A percentile compares a stretch with the other conserved stretches of the same genome.
Evolutionary conservation across 345 rosid species (phyloP).

Genomic region (Euphorbia pulcherrima): DNA sequence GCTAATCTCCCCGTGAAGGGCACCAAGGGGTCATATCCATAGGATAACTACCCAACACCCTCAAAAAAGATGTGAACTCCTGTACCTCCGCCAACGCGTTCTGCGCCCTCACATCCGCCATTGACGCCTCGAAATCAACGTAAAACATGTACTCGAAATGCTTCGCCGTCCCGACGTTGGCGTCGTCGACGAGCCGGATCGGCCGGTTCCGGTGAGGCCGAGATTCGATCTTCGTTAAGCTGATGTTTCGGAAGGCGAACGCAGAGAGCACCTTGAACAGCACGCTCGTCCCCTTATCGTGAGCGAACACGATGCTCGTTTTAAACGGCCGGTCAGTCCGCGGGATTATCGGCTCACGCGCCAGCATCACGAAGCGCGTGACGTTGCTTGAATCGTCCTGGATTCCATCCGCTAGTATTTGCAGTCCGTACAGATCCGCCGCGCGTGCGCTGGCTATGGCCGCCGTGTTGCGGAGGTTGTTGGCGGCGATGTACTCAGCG

Average conservation of each 20-base stretch:
- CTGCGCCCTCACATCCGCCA: slow-evolving; percentile 92
- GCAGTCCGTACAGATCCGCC: slow-evolving; percentile 76
- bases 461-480: slow-evolving; percentile 72
- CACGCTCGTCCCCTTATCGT: slow-evolving; percentile 86
- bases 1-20: slow-evolving; percentile 45
- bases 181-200: slow-evolving; percentile 70
- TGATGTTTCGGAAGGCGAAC: slow-evolving; percentile 87
- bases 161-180: slow-evolving; percentile 69
- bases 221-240: slow-evolving; percentile 86
- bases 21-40: slow-evolving; percentile 99
- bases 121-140: slow-evolving; percentile 89
- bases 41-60: slow-evolving; percentile 96
- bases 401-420: slow-evolving; percentile 75
- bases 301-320: slow-evolving; percentile 96
- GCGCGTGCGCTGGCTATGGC: slow-evolving; percentile 95
- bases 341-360: slow-evolving; percentile 94
- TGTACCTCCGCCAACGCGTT: slow-evolving; percentile 98
- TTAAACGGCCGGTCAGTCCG: slow-evolving; percentile 92
- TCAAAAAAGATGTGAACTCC: slow-evolving; percentile 91
- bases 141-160: slow-evolving; percentile 91
- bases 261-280: slow-evolving; percentile 90
- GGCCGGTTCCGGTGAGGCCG: slow-evolving; percentile 87
- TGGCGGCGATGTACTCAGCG: slow-evolving; percentile 70
- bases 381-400: slow-evolving; percentile 92
- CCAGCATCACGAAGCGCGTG: slow-evolving; percentile 89